Base-by-base conservation (phyloP, 2,329 filamentous ascomycete species). In the Neoascochyta sp. region DNA sequence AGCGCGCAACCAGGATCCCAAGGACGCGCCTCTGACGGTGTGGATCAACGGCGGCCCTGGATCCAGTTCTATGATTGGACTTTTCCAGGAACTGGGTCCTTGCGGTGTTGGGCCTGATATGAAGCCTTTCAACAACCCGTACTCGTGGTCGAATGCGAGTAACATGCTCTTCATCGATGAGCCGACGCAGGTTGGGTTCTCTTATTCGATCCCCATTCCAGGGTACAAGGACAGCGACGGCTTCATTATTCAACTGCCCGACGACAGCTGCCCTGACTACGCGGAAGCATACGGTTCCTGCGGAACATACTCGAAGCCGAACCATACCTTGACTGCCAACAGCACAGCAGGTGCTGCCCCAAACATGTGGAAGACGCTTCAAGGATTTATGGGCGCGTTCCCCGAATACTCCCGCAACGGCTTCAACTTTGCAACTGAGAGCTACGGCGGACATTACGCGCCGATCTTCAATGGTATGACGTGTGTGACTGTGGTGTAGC, bases 101-200 rank as follows among this genome's bases (percentile, higher is more conserved):
- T 81, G 76, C 48, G 54, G 55, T 7, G 63, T 80, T 16, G 70
- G 73, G 7, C 45, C 48, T 4, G 52, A 68, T 35, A 47, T 63
- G 23, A 57, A 62, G 22, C 70, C 75, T 20, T 71, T 69, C 24
- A 74, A 75, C 49, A 82, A 82, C 43, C 73, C 75, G 0, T 78
- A 73, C 61, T 76, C 76, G 1, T 82, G 77, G 74, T 79, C 76
- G 38, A 75, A 76, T 43, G 69, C 74, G 14, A 74, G 72, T 40
- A 83, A 83, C 43, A 75, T 83, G 71, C 72, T 86, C 10, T 85
- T 81, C 58, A 75, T 86, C 44, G 81, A 86, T 45, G 75, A 85
- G 54, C 82, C 76, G 7, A 72, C 69, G 7, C 70, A 74, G 25
- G 71, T 76, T 4, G 77, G 77, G 1, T 74, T 79, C 46, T 76